Evolutionary conservation across 768 basidiomycete genomes (phyloP), one percentile per base, ranked within the genome.

Genomic region (Amyloporia xantha): DNA sequence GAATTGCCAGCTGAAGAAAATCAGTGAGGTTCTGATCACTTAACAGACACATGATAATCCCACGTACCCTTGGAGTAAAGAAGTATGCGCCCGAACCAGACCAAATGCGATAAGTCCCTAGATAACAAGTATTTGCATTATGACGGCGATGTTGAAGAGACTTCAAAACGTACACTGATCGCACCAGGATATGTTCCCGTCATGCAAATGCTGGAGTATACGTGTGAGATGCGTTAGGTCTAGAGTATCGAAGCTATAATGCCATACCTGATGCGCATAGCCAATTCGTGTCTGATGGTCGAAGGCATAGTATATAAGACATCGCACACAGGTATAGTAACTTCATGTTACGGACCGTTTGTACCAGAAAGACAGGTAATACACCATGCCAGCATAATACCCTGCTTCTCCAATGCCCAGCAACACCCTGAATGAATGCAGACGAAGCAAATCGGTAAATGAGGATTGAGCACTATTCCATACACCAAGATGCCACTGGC

Each of bases 381-480:
- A 80, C 4, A 80, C 78, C 73, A 79, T 75, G 5, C 78, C 78
- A 1, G 77, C 77, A 50, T 79, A 79, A 50, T 74, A 80, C 1
- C 78, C 78, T 0, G 77, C 77, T 55, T 80, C 78, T 10, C 78
- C 78, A n/a, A 80, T 78, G 6, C 78, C 78, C 55, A 79, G 64
- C 3, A 79, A 59, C 2, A 81, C 73, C n/a, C 78, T 77, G 52
- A 4, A n/a, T n/a, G n/a, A n/a, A n/a, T n/a, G n/a, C n/a, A n/a
- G n/a, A n/a, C n/a, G n/a, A n/a, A n/a, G n/a, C n/a, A n/a, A n/a
- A n/a, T n/a, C n/a, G n/a, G n/a, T n/a, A n/a, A n/a, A n/a, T n/a
- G n/a, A n/a, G n/a, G n/a, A n/a, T n/a, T n/a, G n/a, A n/a, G n/a
- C n/a, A n/a, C n/a, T n/a, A n/a, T n/a, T n/a, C n/a, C n/a, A n/a